A percentile compares a stretch with the other conserved stretches of the same genome.
Conservation (phyloP, 106 monocot species). For the Iris macrosiphon region DNA sequence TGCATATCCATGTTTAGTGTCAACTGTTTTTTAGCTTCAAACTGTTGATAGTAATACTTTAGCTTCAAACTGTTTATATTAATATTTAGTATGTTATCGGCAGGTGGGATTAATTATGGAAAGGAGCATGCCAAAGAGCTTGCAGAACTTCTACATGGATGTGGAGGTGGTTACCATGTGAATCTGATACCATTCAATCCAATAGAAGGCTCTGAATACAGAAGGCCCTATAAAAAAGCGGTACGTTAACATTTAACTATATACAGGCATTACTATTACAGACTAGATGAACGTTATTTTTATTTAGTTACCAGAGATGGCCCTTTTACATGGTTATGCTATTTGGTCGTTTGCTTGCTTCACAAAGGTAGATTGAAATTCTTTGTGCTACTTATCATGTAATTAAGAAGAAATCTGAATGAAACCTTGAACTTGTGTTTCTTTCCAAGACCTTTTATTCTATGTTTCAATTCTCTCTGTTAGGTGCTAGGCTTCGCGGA, state of each 20-base stretch:
- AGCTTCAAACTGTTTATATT: background rate
- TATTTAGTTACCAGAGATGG: too few species aligned
- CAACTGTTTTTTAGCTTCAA: background rate
- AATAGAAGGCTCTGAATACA: constrained; percentile 80
- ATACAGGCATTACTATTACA: too few species aligned
- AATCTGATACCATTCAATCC: constrained; percentile 97
- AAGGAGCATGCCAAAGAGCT: constrained; percentile 66
- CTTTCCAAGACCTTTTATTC: background rate
- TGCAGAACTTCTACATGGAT: constrained; percentile 59
- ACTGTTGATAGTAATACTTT: background rate
- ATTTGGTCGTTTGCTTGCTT: too few species aligned
- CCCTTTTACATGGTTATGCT: too few species aligned
- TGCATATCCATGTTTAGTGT: background rate
- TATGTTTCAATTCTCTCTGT: background rate
- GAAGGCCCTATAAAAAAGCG: constrained; percentile 86
- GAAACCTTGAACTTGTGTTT: too few species aligned
- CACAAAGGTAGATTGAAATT: too few species aligned
- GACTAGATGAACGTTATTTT: background rate
- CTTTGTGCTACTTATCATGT: too few species aligned
- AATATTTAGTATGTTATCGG: constrained; percentile 5
- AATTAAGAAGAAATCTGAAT: too few species aligned
- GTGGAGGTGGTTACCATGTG: constrained; percentile 70
- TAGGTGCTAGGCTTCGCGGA: constrained; percentile 66
- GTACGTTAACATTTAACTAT: too few species aligned
- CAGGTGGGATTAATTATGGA: constrained; percentile 76